Evolutionary conservation across 1,139 yeast genomes (phyloP).

Genomic region (Nakaseomyces nivariensis): DNA sequence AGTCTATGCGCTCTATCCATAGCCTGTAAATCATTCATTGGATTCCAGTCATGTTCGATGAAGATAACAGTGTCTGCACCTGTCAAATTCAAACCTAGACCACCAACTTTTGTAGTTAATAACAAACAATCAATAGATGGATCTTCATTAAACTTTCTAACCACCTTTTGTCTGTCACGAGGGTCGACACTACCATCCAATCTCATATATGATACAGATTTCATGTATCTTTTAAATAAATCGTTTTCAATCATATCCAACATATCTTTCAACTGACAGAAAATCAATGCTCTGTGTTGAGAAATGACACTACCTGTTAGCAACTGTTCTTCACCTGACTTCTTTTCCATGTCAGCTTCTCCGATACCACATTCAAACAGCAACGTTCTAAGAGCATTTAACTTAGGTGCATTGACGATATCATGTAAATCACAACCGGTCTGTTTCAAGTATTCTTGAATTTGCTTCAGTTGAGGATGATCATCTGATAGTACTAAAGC

Average conservation of each 20-base stretch:
- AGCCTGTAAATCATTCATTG: slow-evolving; percentile 98
- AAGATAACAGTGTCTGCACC: slow-evolving; percentile 99
- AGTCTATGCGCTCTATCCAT: slow-evolving; percentile 98
- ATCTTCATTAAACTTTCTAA: slow-evolving; percentile 85
- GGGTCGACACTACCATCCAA: slow-evolving; percentile 94
- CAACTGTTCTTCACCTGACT: slow-evolving; percentile 31
- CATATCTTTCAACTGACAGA: slow-evolving; percentile 97
- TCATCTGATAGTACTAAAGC: slow-evolving; percentile 76
- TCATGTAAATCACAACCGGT: slow-evolving; percentile 56
- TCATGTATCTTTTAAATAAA: slow-evolving; percentile 71
- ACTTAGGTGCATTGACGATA: slow-evolving; percentile 83
- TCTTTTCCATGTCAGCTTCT: slow-evolving; percentile 39
- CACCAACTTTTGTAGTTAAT: slow-evolving; percentile 96
- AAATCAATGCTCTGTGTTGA: slow-evolving; percentile 89
- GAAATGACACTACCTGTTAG: slow-evolving; percentile 63
- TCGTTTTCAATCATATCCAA: slow-evolving; percentile 92
- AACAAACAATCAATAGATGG: slow-evolving; percentile 92
- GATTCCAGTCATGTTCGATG: slow-evolving; percentile 99
- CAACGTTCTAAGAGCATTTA: slow-evolving; percentile 70
- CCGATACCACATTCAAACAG: slow-evolving; percentile 95
- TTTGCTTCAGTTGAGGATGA: slow-evolving; percentile 75
- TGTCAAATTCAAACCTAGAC: slow-evolving; percentile 89
- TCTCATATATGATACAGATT: slow-evolving; percentile 88
- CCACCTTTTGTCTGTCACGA: slow-evolving; percentile 83
- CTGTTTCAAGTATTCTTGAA: slow-evolving; percentile 46